A percentile compares a stretch with the other conserved stretches of the same genome.
phyloP scores from a whole-genome alignment of 2,329 filamentous ascomycete genomes.

The Stemphylium lycopersici region DNA sequence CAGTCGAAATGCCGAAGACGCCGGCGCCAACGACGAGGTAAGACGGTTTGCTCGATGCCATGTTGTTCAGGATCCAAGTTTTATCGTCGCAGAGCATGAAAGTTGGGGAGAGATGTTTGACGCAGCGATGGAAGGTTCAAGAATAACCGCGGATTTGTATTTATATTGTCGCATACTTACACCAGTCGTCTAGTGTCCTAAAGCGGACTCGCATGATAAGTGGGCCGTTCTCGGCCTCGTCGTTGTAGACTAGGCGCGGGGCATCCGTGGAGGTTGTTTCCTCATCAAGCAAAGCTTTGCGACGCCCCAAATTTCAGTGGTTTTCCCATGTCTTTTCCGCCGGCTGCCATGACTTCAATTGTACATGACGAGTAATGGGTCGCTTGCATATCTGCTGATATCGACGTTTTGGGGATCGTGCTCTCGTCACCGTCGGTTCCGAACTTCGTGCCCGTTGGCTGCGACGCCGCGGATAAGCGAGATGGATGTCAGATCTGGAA shows the following conservation, averaged over 20 bases:
- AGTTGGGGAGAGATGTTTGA: slow-evolving; percentile 9
- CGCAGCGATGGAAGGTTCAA: slow-evolving; percentile 12
- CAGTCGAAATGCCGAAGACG: slow-evolving; percentile 48
- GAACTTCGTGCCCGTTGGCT: slow-evolving; percentile 2
- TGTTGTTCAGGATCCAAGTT: slow-evolving; percentile 24
- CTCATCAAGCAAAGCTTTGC: slow-evolving; percentile 37
- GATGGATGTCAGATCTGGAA: slow-evolving; percentile 1
- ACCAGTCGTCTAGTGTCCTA: slow-evolving; percentile 9
- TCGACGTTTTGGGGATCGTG: not conserved
- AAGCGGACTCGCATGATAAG: slow-evolving; percentile 12
- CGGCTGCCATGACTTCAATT: slow-evolving; percentile 34
- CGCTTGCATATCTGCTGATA: slow-evolving; percentile 26
- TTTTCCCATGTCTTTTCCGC: slow-evolving; percentile 28
- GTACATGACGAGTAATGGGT: slow-evolving; percentile 19
- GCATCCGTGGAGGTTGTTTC: slow-evolving; percentile 36
- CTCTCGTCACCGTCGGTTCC: slow-evolving; percentile 17
- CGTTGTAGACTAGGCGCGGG: slow-evolving; percentile 31
- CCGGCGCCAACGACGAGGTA: slow-evolving; percentile 47
- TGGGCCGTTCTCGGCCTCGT: slow-evolving; percentile 32
- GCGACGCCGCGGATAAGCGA: slow-evolving; percentile 18
- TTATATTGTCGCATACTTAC: slow-evolving; percentile 23
- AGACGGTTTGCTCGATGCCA: slow-evolving; percentile 38
- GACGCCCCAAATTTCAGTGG: slow-evolving; percentile 18
- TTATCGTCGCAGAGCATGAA: slow-evolving; percentile 25
- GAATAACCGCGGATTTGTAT: slow-evolving; percentile 14